Percentiles rank a stretch among this genome's conserved stretches.
Conservation (phyloP, 2,329 filamentous ascomycete genomes). For the Aureobasidium uvarum region DNA sequence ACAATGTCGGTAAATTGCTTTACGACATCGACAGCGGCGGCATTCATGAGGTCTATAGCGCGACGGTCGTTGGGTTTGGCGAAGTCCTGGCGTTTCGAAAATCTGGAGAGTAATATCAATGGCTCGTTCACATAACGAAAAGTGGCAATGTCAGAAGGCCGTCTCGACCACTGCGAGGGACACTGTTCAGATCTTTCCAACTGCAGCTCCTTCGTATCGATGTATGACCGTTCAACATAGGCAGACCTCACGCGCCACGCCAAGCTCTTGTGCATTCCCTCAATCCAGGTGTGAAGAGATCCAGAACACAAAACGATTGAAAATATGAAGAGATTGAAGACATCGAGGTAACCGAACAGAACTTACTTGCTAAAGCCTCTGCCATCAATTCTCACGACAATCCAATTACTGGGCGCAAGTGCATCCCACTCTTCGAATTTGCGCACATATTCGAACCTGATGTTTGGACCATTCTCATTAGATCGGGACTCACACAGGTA, state of each 20-base stretch:
- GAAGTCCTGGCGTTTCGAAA: constrained; percentile 80
- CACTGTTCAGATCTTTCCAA: too few relatives aligned
- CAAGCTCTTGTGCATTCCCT: not conserved
- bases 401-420: constrained; percentile 88
- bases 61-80: constrained; percentile 88
- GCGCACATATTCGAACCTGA: constrained; percentile 81
- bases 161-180: too few relatives aligned
- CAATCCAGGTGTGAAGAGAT: too few relatives aligned
- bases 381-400: constrained; percentile 91
- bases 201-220: too few relatives aligned
- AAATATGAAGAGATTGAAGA: not conserved
- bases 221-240: too few relatives aligned
- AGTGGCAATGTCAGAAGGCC: not conserved
- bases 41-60: constrained; percentile 92
- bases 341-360: not conserved
- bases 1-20: constrained; percentile 79
- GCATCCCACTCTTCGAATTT: constrained; percentile 78
- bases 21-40: constrained; percentile 80
- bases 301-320: not conserved
- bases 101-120: constrained; percentile 48
- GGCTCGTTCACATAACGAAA: not conserved
- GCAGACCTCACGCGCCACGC: too few relatives aligned
- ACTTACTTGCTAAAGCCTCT: constrained; percentile 88
- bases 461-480: not conserved
- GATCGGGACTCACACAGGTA: not conserved